Evolutionary conservation across 495 filamentous ascomycete genomes (phyloP), one percentile per base, ranked within the genome.

Genomic region (Thermochaetoides thermophila): DNA sequence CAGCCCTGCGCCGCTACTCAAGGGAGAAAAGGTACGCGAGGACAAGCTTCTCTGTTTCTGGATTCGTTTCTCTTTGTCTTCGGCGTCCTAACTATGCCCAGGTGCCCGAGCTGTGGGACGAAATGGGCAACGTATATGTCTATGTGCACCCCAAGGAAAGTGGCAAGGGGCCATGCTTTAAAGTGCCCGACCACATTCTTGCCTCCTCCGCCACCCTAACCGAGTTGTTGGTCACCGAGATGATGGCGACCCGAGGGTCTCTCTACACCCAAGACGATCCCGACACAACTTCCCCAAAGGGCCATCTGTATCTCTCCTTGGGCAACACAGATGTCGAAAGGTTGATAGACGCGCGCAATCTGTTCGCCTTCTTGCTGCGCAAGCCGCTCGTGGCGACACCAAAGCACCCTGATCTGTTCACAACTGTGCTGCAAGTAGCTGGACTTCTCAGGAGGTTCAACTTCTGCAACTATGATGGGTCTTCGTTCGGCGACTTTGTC

Each of bases 71-170:
- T n/a, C n/a, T n/a, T n/a, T n/a, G n/a, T n/a, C n/a, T n/a, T n/a
- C n/a, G n/a, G n/a, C n/a, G n/a, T n/a, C n/a, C n/a, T n/a, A 42
- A 28, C 20, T 9, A 6, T 17, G 7, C 18, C 27, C 11, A 87
- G 79, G 69, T 92, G 8, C 64, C 74, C 1, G 91, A 96, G 56
- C 54, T 97, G 18, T 96, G 91, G 91, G 77, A 85, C 42, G 79
- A 89, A 22, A 48, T 64, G 26, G 84, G 80, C 13, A 79, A 87
- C 48, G 78, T 83, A n/a, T 73, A 73, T 34, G 69, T 97, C 17
- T 92, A 89, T 46, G 60, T 96, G 6, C 81, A 81, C 45, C 71
- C 84, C 2, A 70, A 71, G 26, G 71, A 62, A 21, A 69, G 67
- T 31, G 69, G 73, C 28, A 67, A 65, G 30, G 67, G 77, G 0